These are phyloP conservation scores for Ogataea nakhonphanomensis DNA, from an alignment of 805 yeast genomes.

Conservation along the genomic window DNA sequence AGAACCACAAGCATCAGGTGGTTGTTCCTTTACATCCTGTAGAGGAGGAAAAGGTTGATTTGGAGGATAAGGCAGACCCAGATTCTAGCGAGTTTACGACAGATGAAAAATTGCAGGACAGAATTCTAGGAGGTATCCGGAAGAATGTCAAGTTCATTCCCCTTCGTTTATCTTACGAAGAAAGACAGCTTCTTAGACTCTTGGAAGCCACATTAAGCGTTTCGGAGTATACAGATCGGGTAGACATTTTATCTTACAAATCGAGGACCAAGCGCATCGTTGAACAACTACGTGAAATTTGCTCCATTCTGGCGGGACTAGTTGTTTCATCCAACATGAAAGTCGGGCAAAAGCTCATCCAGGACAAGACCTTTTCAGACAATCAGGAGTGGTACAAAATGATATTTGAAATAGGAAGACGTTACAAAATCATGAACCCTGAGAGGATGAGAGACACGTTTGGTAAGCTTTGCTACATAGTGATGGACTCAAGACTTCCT, in stretches of 20 bases:
- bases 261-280: conserved; percentile 71
- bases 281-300: conserved; percentile 67
- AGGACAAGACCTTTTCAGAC: conserved; percentile 63
- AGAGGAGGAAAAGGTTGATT: conserved; percentile 14
- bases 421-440: conserved; percentile 83
- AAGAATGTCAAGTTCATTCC: conserved; percentile 58
- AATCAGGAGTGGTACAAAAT: conserved; percentile 71
- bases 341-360: conserved; percentile 59
- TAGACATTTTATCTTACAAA: conserved; percentile 63
- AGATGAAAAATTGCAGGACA: conserved; percentile 12
- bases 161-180: conserved; percentile 61
- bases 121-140: conserved; percentile 37
- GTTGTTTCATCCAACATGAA: conserved; percentile 77
- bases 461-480: conserved; percentile 79
- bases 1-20: conserved; percentile 37
- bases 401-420: conserved; percentile 73
- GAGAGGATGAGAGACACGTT: conserved; percentile 75
- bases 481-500: conserved; percentile 77
- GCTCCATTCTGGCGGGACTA: conserved; percentile 74
- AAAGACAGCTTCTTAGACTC: conserved; percentile 62
- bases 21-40: conserved; percentile 20
- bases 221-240: conserved; percentile 75
- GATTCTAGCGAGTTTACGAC: conserved; percentile 6
- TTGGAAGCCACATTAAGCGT: conserved; percentile 76
- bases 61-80: conserved; percentile 15